Percentiles rank a stretch among this genome's conserved stretches.
Evolutionary conservation across 257 asterid species (phyloP).

Genomic region (Penstemon davidsonii): DNA sequence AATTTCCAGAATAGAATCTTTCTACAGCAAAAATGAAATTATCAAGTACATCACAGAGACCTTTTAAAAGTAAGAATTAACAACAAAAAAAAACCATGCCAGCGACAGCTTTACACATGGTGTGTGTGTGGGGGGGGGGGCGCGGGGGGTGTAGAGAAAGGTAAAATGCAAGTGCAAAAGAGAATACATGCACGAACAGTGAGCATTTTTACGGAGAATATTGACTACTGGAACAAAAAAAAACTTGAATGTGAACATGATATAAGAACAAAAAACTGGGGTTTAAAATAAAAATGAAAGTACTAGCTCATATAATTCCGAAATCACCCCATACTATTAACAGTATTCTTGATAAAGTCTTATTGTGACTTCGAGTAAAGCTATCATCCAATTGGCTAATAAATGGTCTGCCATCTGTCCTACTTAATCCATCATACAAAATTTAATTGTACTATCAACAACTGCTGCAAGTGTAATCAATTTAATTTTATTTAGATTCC

Average conservation of each 20-base stretch:
- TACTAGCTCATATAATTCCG: neutral
- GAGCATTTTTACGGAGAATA: neutral
- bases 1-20: constrained; percentile 69
- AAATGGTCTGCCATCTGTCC: neutral
- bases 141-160: too few species aligned
- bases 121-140: neutral
- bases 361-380: constrained; percentile 3
- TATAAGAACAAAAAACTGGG: neutral
- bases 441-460: neutral
- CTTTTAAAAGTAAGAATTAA: neutral
- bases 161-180: too few species aligned
- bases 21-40: constrained; percentile 59
- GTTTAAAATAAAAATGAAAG: neutral
- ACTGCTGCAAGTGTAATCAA: too few species aligned
- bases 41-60: constrained; percentile 23
- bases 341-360: constrained; percentile 8
- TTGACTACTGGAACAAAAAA: neutral
- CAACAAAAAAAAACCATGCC: too few species aligned
- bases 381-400: constrained; percentile 14
- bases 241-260: neutral
- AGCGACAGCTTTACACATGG: too few species aligned
- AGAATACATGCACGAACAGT: neutral
- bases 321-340: neutral
- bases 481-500: too few species aligned
- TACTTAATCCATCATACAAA: constrained; percentile 14